Conservation (phyloP, 129 eudicot genomes). For the Ambrosia trifida region DNA sequence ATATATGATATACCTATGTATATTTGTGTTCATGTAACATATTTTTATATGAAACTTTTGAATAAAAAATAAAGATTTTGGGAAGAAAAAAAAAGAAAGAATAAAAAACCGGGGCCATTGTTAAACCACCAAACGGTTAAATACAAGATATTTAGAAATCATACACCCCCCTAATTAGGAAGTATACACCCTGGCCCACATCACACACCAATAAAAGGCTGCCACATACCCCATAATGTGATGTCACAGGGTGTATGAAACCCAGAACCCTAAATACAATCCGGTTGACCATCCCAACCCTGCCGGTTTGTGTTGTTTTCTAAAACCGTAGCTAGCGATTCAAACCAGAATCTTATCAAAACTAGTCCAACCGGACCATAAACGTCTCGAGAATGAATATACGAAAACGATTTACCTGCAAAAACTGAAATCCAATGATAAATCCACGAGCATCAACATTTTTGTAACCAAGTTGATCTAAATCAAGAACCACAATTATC, state of each 20-base stretch:
- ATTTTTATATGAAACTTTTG: background rate
- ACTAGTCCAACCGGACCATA: background rate
- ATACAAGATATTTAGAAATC: no score
- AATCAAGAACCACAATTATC: slow-evolving; percentile 59
- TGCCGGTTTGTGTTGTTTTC: background rate
- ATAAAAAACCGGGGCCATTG: no score
- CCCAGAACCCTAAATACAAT: no score
- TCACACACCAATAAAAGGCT: no score
- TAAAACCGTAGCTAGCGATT: background rate
- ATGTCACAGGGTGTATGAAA: no score
- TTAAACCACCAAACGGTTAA: background rate
- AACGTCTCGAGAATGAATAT: background rate
- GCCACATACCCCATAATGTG: no score
- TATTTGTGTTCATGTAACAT: background rate
- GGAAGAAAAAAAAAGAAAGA: background rate
- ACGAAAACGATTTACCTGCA: slow-evolving; percentile 51
- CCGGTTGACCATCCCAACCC: background rate
- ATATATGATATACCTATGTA: background rate
- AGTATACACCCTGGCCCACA: no score
- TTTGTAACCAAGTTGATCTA: slow-evolving; percentile 50
- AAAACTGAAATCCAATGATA: slow-evolving; percentile 74
- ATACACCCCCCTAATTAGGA: no score
- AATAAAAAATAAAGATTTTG: background rate
- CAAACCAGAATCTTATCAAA: background rate
- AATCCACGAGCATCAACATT: slow-evolving; percentile 70